A percentile compares a stretch with the other conserved stretches of the same genome.
Evolutionary conservation across 139 green algal genomes (phyloP).

Genomic region (Eudorina sp.): DNA sequence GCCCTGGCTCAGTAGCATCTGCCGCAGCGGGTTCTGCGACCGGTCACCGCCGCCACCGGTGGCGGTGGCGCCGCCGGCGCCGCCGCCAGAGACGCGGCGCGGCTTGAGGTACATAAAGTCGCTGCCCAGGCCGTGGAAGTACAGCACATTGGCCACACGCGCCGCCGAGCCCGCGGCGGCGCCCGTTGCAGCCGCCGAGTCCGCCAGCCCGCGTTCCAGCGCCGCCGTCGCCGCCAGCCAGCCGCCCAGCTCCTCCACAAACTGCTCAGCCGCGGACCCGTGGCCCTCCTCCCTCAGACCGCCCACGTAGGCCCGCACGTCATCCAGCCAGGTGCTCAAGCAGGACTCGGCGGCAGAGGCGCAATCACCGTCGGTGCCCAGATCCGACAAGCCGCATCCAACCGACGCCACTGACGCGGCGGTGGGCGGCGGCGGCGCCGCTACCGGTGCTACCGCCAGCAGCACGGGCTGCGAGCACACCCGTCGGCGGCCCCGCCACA

Average conservation of each 20-base stretch:
- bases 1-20: slow-evolving; percentile 22
- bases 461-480: neutral
- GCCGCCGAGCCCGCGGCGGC: neutral
- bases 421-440: neutral
- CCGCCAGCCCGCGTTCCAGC: neutral
- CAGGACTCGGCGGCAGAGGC: neutral
- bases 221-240: slow-evolving; percentile 30
- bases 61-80: neutral
- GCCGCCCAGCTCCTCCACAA: slow-evolving; percentile 25
- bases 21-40: neutral
- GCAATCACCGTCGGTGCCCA: no score
- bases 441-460: neutral
- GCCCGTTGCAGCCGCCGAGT: neutral
- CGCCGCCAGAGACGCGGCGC: neutral
- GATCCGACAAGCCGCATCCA: no score
- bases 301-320: neutral
- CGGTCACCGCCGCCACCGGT: neutral
- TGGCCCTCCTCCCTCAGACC: slow-evolving; percentile 11
- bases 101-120: slow-evolving; percentile 33
- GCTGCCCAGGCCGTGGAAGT: slow-evolving; percentile 22
- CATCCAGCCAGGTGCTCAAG: neutral
- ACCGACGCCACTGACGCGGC: neutral
- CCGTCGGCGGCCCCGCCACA: slow-evolving; percentile 36
- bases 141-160: slow-evolving; percentile 21
- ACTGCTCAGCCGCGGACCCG: neutral